Evolutionary conservation across 495 filamentous ascomycete species (phyloP).

Genomic region (Penicillium arizonense): DNA sequence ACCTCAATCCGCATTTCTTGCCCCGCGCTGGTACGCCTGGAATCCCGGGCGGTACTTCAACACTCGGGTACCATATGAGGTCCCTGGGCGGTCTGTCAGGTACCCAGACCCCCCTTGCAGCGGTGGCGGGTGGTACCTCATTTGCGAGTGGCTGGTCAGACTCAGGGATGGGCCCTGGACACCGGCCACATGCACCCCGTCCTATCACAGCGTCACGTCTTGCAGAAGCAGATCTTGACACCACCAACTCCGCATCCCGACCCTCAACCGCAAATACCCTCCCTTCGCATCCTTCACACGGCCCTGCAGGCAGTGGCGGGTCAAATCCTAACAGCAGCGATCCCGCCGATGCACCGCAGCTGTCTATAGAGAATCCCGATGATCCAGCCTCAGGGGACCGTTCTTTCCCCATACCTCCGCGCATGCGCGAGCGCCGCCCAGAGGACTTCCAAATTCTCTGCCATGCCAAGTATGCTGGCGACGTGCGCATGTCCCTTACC

Average conservation of each 20-base stretch:
- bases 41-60: constrained; percentile 82
- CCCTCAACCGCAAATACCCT: constrained; percentile 44
- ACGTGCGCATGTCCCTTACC: constrained; percentile 81
- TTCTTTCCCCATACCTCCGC: constrained; percentile 31
- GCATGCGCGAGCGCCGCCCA: constrained; percentile 41
- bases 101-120: constrained; percentile 80
- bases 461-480: constrained; percentile 82
- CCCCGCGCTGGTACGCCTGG: constrained; percentile 67
- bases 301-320: constrained; percentile 27
- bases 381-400: constrained; percentile 23
- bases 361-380: constrained; percentile 25
- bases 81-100: constrained; percentile 73
- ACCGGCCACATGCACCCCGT: constrained; percentile 10
- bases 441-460: constrained; percentile 85
- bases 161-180: constrained; percentile 22
- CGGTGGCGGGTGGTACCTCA: constrained; percentile 69
- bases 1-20: constrained; percentile 62
- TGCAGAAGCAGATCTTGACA: constrained; percentile 32
- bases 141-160: constrained; percentile 54
- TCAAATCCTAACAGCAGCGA: constrained; percentile 23
- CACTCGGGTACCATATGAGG: constrained; percentile 85
- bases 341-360: constrained; percentile 19
- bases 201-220: constrained; percentile 14
- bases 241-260: constrained; percentile 36
- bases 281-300: constrained; percentile 32